A percentile compares a stretch with the other conserved stretches of the same genome.
Conservation (phyloP, 805 yeast genomes). For the Ogataea salicorniae region DNA sequence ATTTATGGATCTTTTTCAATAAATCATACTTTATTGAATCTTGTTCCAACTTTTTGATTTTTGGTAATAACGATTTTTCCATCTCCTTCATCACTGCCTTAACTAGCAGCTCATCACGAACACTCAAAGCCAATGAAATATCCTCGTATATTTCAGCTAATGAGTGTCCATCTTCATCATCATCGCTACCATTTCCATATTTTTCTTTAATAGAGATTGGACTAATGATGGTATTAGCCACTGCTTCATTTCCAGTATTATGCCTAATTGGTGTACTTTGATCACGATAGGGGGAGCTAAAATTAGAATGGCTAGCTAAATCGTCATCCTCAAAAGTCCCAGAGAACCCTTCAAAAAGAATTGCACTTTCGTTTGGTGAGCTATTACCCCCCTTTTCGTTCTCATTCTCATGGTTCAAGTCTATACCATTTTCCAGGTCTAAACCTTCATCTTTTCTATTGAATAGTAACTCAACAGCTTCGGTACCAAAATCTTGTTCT, state of each 20-base stretch:
- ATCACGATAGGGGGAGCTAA: too few species aligned
- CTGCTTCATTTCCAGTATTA: too few species aligned
- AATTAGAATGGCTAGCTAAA: too few species aligned
- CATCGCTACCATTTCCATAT: background rate
- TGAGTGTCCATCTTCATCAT: conserved; percentile 2
- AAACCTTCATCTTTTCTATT: conserved; percentile 15
- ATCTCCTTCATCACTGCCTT: conserved; percentile 17
- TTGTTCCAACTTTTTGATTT: conserved; percentile 14
- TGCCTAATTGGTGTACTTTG: too few species aligned
- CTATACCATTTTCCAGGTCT: conserved; percentile 3
- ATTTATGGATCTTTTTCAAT: conserved; percentile 19
- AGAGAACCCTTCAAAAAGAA: conserved; percentile 10
- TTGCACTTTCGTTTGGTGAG: background rate
- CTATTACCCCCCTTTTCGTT: too few species aligned
- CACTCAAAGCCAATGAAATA: conserved; percentile 11
- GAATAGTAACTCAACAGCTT: conserved; percentile 13
- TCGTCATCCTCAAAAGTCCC: conserved; percentile 1
- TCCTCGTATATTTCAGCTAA: conserved; percentile 9
- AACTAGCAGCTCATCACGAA: conserved; percentile 18
- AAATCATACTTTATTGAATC: conserved; percentile 22
- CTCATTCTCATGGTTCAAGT: too few species aligned
- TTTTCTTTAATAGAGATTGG: too few species aligned
- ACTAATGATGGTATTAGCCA: too few species aligned
- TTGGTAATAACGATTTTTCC: conserved; percentile 21
- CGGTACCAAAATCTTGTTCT: conserved; percentile 13